A percentile compares a stretch with the other conserved stretches of the same genome.
phyloP scores from a whole-genome alignment of 163 green algal genomes.

The Scenedesmus sp. region DNA sequence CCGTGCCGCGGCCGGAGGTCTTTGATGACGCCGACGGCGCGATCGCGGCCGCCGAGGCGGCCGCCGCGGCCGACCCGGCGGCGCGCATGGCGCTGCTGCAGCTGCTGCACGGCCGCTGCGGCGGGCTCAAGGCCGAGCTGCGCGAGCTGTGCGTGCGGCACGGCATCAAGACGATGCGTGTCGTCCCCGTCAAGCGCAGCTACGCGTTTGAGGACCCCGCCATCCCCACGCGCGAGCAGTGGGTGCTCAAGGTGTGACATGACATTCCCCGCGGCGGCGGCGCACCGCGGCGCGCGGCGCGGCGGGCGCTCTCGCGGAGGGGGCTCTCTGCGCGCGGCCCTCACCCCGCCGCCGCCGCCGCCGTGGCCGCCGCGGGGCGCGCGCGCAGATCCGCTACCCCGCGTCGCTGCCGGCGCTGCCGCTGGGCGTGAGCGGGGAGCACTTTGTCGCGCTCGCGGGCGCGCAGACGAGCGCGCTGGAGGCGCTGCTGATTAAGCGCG shows the following conservation, averaged over 20 bases:
- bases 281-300: too few relatives aligned
- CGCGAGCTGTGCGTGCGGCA: slow-evolving; percentile 68
- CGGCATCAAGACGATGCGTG: slow-evolving; percentile 70
- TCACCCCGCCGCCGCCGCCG: background rate
- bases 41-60: slow-evolving; percentile 66
- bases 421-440: slow-evolving; percentile 58
- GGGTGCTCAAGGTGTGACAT: slow-evolving; percentile 88
- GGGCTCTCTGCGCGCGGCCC: too few relatives aligned
- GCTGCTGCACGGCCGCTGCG: slow-evolving; percentile 59
- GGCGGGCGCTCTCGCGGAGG: too few relatives aligned
- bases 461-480: slow-evolving; percentile 83
- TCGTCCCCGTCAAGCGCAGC: slow-evolving; percentile 83
- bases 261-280: too few relatives aligned
- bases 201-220: slow-evolving; percentile 92
- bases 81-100: slow-evolving; percentile 76
- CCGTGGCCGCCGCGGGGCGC: too few relatives aligned
- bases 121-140: slow-evolving; percentile 79
- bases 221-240: slow-evolving; percentile 86
- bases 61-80: slow-evolving; percentile 54
- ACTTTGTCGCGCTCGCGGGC: slow-evolving; percentile 82
- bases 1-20: slow-evolving; percentile 76
- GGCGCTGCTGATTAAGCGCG: slow-evolving; percentile 91
- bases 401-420: slow-evolving; percentile 68
- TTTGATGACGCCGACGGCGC: slow-evolving; percentile 57
- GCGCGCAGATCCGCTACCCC: slow-evolving; percentile 79